These are phyloP conservation scores for Sequoia sempervirens DNA, from an alignment of 75 land plant genomes.

Conservation along the genomic window DNA sequence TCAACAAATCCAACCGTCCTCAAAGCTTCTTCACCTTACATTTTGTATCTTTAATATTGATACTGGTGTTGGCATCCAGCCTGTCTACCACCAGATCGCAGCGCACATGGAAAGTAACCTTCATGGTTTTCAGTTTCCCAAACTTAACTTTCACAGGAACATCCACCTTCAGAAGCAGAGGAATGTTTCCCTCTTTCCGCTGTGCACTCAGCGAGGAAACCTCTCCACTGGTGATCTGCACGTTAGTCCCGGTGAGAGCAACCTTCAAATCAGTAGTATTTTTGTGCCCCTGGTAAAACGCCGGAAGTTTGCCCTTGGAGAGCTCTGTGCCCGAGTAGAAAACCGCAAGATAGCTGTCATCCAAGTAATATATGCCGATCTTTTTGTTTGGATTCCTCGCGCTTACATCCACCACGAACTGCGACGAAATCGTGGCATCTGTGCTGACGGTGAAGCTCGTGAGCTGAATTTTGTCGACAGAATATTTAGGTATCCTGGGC, in stretches of 20 bases:
- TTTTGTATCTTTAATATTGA: no score
- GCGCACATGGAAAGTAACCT: no score
- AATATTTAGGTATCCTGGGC: no score
- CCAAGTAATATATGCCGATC: conserved; percentile 15
- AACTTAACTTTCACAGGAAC: conserved; percentile 20
- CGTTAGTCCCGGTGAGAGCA: conserved; percentile 22
- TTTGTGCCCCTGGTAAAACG: conserved; percentile 10
- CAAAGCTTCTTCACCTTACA: no score
- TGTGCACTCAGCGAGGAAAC: background rate
- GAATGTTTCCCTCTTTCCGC: conserved; percentile 39
- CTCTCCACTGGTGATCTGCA: conserved; percentile 19
- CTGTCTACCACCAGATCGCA: no score
- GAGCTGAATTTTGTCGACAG: conserved; percentile 19
- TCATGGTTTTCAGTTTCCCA: no score
- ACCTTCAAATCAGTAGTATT: conserved; percentile 55
- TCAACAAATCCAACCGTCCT: no score
- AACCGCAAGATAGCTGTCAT: conserved; percentile 12
- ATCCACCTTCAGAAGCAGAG: conserved; percentile 31
- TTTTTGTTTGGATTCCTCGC: conserved; percentile 77
- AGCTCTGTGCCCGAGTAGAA: conserved; percentile 39
- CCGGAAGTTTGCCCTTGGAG: conserved; percentile 48
- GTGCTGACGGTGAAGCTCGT: conserved; percentile 16
- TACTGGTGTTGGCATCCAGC: no score
- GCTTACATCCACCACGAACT: conserved; percentile 45
- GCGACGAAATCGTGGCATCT: conserved; percentile 29